These are phyloP conservation scores for Daldinia bambusicola DNA, from an alignment of 495 filamentous ascomycete species.

Conservation along the genomic window DNA sequence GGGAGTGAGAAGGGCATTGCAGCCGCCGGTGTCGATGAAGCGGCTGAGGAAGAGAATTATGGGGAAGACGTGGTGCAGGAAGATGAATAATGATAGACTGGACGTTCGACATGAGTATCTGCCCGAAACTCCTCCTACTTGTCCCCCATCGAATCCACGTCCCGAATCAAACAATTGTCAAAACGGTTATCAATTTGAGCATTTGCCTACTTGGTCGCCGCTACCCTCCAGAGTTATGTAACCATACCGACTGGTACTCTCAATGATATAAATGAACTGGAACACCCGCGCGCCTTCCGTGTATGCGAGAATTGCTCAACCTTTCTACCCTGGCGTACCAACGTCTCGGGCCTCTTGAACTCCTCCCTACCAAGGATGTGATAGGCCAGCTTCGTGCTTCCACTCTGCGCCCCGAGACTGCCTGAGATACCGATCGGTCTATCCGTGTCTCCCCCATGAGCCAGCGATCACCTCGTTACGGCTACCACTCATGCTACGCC, in stretches of 20 bases:
- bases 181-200: conserved; percentile 32
- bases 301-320: conserved; percentile 13
- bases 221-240: conserved; percentile 31
- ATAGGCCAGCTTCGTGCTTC: not conserved
- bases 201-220: conserved; percentile 20
- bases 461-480: conserved; percentile 39
- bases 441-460: conserved; percentile 43
- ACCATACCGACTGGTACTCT: conserved; percentile 9
- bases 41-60: conserved; percentile 82
- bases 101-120: not conserved
- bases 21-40: conserved; percentile 39
- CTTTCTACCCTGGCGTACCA: not conserved
- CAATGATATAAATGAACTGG: conserved; percentile 11
- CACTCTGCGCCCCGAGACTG: not conserved
- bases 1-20: conserved; percentile 46
- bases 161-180: not conserved
- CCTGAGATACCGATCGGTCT: not conserved
- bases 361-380: not conserved
- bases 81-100: conserved; percentile 32
- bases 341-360: conserved; percentile 17
- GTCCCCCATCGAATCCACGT: not conserved
- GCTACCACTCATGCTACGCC: conserved; percentile 40
- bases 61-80: conserved; percentile 78
- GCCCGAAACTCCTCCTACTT: not conserved
- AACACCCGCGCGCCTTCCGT: conserved; percentile 18